Evolutionary conservation across 2,329 filamentous ascomycete genomes (phyloP).

Genomic region (Xylaria sp.): DNA sequence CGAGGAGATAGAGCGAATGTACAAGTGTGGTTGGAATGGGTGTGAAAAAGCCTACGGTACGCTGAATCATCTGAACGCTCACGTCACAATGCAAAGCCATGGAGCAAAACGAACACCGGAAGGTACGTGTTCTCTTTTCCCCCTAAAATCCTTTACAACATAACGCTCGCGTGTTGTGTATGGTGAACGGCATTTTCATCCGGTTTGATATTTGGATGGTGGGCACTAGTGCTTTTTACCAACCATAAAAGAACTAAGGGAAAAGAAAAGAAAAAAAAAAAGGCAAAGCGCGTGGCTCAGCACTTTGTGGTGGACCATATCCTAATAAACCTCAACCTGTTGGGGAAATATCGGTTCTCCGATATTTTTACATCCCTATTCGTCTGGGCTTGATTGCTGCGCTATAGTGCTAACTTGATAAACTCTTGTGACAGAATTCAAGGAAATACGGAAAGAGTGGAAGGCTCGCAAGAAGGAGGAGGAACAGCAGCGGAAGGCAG

Average conservation of each 20-base stretch:
- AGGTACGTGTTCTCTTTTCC: slow-evolving; percentile 63
- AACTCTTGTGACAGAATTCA: slow-evolving; percentile 72
- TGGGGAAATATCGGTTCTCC: background rate
- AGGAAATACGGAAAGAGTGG: slow-evolving; percentile 99
- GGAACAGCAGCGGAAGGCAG: slow-evolving; percentile 83
- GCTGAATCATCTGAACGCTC: slow-evolving; percentile 94
- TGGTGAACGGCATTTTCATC: background rate
- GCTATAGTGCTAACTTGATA: slow-evolving; percentile 36
- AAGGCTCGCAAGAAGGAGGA: slow-evolving; percentile 99
- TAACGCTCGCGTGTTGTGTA: background rate
- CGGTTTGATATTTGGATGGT: too few relatives aligned
- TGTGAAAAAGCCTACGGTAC: slow-evolving; percentile 99
- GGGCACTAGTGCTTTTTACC: too few relatives aligned
- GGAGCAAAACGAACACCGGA: slow-evolving; percentile 93
- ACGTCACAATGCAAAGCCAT: slow-evolving; percentile 98
- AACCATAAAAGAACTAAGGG: too few relatives aligned
- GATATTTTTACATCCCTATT: background rate
- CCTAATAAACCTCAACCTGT: background rate
- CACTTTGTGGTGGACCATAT: background rate
- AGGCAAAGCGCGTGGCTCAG: too few relatives aligned
- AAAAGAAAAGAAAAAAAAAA: too few relatives aligned
- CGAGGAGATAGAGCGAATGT: slow-evolving; percentile 99
- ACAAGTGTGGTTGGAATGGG: slow-evolving; percentile 98
- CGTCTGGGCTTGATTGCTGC: slow-evolving; percentile 14
- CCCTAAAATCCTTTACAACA: background rate